Evolutionary conservation across 345 rosid genomes (phyloP).

Genomic region (Excoecaria cochinchinensis): DNA sequence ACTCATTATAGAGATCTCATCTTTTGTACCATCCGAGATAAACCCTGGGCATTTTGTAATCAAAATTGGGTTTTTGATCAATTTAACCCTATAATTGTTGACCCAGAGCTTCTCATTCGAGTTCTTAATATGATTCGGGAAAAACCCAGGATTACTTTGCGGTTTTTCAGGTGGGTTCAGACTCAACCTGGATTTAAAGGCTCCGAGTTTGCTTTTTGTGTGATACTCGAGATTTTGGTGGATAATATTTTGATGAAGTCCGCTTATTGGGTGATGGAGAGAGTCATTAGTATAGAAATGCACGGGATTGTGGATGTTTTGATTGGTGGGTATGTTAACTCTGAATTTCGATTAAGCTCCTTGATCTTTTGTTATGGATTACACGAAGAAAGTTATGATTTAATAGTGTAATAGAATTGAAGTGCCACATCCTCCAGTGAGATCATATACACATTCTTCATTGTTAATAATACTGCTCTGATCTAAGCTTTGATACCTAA

Average conservation of each 20-base stretch:
- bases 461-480: no score
- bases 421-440: no score
- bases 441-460: no score
- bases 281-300: no score
- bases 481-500: no score
- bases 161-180: conserved; percentile 58
- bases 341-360: conserved; percentile 40
- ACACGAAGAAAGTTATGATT: conserved; percentile 47
- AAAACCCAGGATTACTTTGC: conserved; percentile 52
- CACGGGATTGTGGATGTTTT: no score
- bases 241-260: conserved; percentile 44
- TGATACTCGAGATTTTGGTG: conserved; percentile 55
- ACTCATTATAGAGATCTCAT: no score
- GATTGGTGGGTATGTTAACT: no score
- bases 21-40: no score
- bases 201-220: conserved; percentile 40
- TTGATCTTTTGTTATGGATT: conserved; percentile 57
- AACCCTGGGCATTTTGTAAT: no score
- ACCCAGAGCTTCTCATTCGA: conserved; percentile 49
- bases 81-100: conserved; percentile 38
- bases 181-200: conserved; percentile 42
- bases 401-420: no score
- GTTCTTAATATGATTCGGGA: conserved; percentile 47
- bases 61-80: conserved; percentile 43
- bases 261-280: no score